Evolutionary conservation across 225 moss, liverwort and hornwort genomes (phyloP).

Genomic region (Asterella californica): DNA sequence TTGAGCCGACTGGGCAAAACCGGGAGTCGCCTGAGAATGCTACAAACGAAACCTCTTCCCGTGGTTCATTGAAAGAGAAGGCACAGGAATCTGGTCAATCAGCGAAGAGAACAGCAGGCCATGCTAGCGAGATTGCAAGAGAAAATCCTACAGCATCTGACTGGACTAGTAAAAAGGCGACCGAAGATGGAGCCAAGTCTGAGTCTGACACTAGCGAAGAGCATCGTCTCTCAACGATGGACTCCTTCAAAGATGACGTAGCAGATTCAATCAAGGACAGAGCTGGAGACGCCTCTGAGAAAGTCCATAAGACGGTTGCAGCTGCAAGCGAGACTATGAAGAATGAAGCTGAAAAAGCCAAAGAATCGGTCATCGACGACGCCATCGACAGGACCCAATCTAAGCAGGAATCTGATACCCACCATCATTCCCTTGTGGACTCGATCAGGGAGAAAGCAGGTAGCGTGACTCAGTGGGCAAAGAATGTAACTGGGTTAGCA

Average conservation of each 20-base stretch:
- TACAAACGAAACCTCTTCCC: not conserved
- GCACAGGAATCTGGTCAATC: not conserved
- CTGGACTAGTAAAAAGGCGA: not conserved
- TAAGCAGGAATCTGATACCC: not conserved
- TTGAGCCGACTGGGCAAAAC: not conserved
- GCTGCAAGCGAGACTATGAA: too few species aligned
- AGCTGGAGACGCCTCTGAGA: not conserved
- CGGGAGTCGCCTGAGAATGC: not conserved
- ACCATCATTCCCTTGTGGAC: not conserved
- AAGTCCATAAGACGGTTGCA: not conserved
- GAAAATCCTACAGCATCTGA: not conserved
- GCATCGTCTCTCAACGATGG: not conserved
- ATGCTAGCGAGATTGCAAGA: not conserved
- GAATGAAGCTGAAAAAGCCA: not conserved
- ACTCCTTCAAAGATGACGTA: not conserved
- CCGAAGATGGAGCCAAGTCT: not conserved
- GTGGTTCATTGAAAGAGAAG: not conserved
- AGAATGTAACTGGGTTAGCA: constrained; percentile 1
- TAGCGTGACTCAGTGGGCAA: constrained; percentile 10
- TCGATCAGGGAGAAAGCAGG: constrained; percentile 14
- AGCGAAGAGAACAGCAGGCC: not conserved
- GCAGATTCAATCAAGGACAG: not conserved
- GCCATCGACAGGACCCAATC: not conserved
- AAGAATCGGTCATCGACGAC: not conserved
- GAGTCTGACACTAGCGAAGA: not conserved